Evolutionary conservation across 345 rosid genomes (phyloP).

Genomic region (Hypericum androsaemum): DNA sequence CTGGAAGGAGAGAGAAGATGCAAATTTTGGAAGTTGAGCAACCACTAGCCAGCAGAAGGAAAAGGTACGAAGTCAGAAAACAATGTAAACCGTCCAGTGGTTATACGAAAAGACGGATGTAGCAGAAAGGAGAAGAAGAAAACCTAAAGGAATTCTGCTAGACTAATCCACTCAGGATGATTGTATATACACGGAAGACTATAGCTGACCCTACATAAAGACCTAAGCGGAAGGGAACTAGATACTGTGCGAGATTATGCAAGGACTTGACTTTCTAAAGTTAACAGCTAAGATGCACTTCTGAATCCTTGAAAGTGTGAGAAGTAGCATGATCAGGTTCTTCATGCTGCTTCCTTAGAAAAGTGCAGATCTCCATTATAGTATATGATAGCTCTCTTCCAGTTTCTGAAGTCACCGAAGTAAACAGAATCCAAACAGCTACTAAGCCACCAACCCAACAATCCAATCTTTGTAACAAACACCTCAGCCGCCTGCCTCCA

Average conservation of each 20-base stretch:
- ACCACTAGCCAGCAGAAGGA: slow-evolving; percentile 11
- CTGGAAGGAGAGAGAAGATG: slow-evolving; percentile 3
- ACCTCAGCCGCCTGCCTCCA: not conserved
- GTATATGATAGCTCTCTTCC: slow-evolving; percentile 11
- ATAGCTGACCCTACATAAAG: slow-evolving; percentile 10
- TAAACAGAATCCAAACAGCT: slow-evolving; percentile 14
- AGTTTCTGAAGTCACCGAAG: slow-evolving; percentile 7
- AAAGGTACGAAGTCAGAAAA: slow-evolving; percentile 10
- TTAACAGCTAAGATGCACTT: slow-evolving; percentile 3
- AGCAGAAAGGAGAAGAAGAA: slow-evolving; percentile 12
- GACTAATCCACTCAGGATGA: slow-evolving; percentile 18
- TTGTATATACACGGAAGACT: slow-evolving; percentile 23
- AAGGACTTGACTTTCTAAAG: slow-evolving; percentile 1
- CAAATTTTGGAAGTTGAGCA: slow-evolving; percentile 5
- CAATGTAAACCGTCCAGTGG: slow-evolving; percentile 11
- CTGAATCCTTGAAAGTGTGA: not conserved
- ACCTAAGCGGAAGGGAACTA: slow-evolving; percentile 13
- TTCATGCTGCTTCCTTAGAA: slow-evolving; percentile 13
- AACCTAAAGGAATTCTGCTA: slow-evolving; percentile 12
- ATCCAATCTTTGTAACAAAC: slow-evolving; percentile 7
- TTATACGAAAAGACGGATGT: not conserved
- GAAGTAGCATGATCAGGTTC: slow-evolving; percentile 3
- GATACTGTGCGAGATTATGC: slow-evolving; percentile 7
- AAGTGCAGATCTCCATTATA: slow-evolving; percentile 5
- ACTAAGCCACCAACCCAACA: slow-evolving; percentile 3